Conservation (phyloP, 257 asterid genomes). For the Mitragyna speciosa region DNA sequence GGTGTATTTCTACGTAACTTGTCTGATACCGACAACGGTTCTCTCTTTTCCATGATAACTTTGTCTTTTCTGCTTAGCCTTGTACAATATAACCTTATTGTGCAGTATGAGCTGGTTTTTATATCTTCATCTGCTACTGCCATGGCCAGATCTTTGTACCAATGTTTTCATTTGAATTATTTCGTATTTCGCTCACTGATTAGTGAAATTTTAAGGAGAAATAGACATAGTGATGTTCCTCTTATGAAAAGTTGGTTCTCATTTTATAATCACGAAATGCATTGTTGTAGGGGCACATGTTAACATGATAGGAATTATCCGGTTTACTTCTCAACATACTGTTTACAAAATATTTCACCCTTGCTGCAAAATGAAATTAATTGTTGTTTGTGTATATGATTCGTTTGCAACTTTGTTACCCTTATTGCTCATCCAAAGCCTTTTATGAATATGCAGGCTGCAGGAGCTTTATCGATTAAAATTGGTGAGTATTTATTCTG, state of each 20-base stretch:
- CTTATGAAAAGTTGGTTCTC: neutral
- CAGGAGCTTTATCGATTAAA: constrained; percentile 93
- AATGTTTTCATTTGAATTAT: neutral
- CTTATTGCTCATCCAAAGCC: constrained; percentile 4
- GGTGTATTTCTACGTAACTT: neutral
- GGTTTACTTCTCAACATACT: neutral
- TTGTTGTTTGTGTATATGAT: constrained; percentile 13
- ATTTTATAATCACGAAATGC: neutral
- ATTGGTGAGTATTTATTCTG: constrained; percentile 56
- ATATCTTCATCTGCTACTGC: neutral
- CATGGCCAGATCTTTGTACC: neutral
- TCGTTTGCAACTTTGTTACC: neutral
- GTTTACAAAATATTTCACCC: neutral
- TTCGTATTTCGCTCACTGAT: neutral
- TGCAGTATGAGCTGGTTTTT: neutral
- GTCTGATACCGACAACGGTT: neutral
- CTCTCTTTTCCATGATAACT: neutral
- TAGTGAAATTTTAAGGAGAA: neutral
- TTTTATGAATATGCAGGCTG: constrained; percentile 68
- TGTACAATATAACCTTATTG: neutral
- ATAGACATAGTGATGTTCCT: neutral
- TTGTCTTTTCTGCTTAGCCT: neutral
- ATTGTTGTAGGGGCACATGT: neutral
- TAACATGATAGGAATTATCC: neutral
- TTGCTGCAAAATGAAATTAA: neutral